Evolutionary conservation across 805 yeast genomes (phyloP).

Genomic region (Ogataea ramenticola): DNA sequence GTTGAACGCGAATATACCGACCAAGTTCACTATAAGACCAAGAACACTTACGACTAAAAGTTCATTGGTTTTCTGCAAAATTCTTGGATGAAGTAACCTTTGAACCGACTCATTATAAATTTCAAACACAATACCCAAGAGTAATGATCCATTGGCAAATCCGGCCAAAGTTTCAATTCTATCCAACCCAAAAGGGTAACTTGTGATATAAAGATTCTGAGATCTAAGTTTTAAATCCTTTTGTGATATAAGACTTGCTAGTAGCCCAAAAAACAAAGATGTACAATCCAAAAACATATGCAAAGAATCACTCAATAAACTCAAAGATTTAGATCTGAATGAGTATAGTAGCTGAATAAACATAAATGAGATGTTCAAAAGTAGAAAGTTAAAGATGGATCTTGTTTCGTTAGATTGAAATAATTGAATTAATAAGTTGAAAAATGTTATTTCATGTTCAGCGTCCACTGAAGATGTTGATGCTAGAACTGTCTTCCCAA

Average conservation of each 20-base stretch:
- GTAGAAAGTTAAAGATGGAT: slow-evolving; percentile 80
- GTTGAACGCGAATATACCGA: slow-evolving; percentile 91
- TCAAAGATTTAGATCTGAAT: slow-evolving; percentile 85
- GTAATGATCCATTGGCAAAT: slow-evolving; percentile 84
- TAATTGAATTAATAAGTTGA: slow-evolving; percentile 24
- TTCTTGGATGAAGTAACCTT: slow-evolving; percentile 71
- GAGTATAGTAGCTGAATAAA: slow-evolving; percentile 88
- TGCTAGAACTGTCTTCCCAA: background rate
- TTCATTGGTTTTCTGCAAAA: slow-evolving; percentile 73
- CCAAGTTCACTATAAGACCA: slow-evolving; percentile 82
- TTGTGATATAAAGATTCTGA: background rate
- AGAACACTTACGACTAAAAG: slow-evolving; percentile 74
- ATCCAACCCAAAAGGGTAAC: slow-evolving; percentile 77
- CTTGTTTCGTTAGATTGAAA: slow-evolving; percentile 61
- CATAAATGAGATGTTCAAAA: slow-evolving; percentile 90
- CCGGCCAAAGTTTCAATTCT: slow-evolving; percentile 91
- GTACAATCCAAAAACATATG: slow-evolving; percentile 97
- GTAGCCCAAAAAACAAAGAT: slow-evolving; percentile 79
- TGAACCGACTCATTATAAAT: slow-evolving; percentile 83
- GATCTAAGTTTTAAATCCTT: slow-evolving; percentile 10
- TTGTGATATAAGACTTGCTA: slow-evolving; percentile 59
- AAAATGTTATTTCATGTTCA: background rate
- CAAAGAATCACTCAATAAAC: slow-evolving; percentile 84
- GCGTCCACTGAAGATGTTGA: background rate
- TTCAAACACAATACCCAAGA: slow-evolving; percentile 84